A percentile compares a stretch with the other conserved stretches of the same genome.
Conservation (phyloP, 2,329 filamentous ascomycete genomes). For the Fusarium brevicatenulatum region DNA sequence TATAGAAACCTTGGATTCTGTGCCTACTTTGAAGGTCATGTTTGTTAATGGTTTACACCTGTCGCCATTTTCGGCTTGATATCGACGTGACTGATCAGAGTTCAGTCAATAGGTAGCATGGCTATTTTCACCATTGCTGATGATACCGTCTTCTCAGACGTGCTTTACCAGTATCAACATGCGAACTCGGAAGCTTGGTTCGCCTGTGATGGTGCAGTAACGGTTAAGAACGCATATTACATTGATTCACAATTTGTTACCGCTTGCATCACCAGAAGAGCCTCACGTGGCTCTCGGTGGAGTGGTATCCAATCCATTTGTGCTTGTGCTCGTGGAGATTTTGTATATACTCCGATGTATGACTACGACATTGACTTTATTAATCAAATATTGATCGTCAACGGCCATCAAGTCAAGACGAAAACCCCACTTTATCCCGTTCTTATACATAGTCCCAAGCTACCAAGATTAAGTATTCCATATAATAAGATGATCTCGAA, state of each 20-base stretch:
- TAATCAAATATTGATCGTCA: background rate
- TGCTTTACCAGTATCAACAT: too few species aligned
- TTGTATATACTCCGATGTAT: slow-evolving; percentile 5
- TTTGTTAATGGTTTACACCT: background rate
- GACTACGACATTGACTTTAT: background rate
- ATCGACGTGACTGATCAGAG: background rate
- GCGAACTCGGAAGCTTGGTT: background rate
- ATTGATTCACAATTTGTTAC: background rate
- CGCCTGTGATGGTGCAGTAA: background rate
- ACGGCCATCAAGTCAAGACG: background rate
- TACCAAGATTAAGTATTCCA: background rate
- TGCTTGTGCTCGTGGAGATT: slow-evolving; percentile 5
- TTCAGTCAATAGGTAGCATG: background rate
- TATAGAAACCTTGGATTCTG: background rate
- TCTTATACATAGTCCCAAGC: background rate
- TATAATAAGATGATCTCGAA: slow-evolving; percentile 19
- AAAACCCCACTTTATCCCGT: background rate
- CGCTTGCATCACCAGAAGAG: background rate
- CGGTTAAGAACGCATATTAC: background rate
- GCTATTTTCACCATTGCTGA: background rate
- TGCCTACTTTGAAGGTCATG: background rate
- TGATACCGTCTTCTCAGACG: background rate
- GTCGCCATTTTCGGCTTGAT: too few species aligned
- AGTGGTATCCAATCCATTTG: background rate
- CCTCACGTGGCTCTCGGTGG: background rate